Percentiles rank a stretch among this genome's conserved stretches.
Evolutionary conservation across 371 early-diverging fungal genomes (phyloP).

Genomic region (Dichotomocladium elegans): DNA sequence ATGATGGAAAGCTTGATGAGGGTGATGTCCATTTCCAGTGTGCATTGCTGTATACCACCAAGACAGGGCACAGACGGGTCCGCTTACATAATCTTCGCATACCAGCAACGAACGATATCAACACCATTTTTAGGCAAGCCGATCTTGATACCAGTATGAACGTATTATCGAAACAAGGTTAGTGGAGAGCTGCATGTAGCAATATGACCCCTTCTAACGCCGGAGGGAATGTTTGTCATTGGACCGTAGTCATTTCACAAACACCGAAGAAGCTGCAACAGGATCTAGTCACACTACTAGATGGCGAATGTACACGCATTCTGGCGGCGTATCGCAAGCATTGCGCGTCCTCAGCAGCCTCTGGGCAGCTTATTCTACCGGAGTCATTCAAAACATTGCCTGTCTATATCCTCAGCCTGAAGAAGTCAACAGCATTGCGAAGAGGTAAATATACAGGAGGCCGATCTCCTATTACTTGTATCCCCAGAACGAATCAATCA

Average conservation of each 20-base stretch:
- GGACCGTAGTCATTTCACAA: constrained; percentile 58
- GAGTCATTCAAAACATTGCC: constrained; percentile 94
- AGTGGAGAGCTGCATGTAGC: not conserved
- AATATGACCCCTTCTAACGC: too few relatives aligned
- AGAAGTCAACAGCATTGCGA: constrained; percentile 77
- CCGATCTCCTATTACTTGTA: too few relatives aligned
- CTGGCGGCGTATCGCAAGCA: constrained; percentile 89
- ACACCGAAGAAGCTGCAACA: constrained; percentile 75
- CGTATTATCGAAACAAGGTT: constrained; percentile 73
- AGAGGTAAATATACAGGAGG: constrained; percentile 55
- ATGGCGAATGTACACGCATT: constrained; percentile 71
- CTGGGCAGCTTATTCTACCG: constrained; percentile 94
- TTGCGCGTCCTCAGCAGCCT: constrained; percentile 82
- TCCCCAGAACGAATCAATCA: too few relatives aligned
- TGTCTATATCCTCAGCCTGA: constrained; percentile 62
- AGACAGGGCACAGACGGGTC: constrained; percentile 85
- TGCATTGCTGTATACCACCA: constrained; percentile 91
- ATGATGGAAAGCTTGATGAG: constrained; percentile 88
- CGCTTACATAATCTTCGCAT: constrained; percentile 86
- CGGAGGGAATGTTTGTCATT: too few relatives aligned
- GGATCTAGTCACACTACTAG: constrained; percentile 51
- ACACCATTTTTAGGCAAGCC: constrained; percentile 83
- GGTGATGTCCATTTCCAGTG: constrained; percentile 83
- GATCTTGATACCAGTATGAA: constrained; percentile 92
- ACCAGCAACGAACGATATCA: constrained; percentile 72